Conservation (phyloP, 495 filamentous ascomycete genomes). For the Penicillium cosmopolitanum region DNA sequence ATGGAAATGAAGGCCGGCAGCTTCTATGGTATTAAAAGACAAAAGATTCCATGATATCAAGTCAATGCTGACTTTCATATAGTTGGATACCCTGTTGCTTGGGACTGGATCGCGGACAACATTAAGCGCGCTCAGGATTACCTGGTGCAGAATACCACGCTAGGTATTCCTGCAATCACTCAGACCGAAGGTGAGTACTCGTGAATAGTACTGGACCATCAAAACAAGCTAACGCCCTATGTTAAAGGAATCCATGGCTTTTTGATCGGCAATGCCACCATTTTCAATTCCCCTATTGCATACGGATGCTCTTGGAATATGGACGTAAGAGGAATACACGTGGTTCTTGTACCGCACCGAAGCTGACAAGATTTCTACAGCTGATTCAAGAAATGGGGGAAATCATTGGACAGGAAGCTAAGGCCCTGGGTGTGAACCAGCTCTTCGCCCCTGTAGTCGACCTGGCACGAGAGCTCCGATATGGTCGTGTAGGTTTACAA, state of each 20-base stretch:
- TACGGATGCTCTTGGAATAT: conserved; percentile 69
- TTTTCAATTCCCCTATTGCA: conserved; percentile 74
- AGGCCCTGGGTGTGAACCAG: conserved; percentile 67
- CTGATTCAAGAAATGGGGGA: conserved; percentile 63
- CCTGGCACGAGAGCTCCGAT: conserved; percentile 67
- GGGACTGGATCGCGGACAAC: conserved; percentile 62
- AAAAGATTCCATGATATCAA: neutral
- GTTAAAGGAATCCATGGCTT: conserved; percentile 67
- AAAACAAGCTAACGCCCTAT: neutral
- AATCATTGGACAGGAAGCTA: conserved; percentile 62
- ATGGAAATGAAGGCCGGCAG: conserved; percentile 64
- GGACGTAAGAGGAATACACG: conserved; percentile 26
- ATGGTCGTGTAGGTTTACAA: conserved; percentile 52
- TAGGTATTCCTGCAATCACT: conserved; percentile 70
- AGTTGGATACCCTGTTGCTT: conserved; percentile 66
- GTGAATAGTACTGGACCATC: neutral
- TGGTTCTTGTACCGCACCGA: neutral
- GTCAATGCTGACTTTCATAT: conserved; percentile 3
- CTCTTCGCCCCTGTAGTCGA: conserved; percentile 71
- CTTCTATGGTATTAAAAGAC: conserved; percentile 56
- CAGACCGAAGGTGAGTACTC: conserved; percentile 59
- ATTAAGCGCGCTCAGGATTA: conserved; percentile 67
- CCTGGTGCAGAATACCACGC: conserved; percentile 61
- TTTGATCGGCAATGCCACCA: conserved; percentile 69
- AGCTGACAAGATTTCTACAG: conserved; percentile 17